Evolutionary conservation across 805 yeast genomes (phyloP).

Genomic region (Lachancea nothofagi): DNA sequence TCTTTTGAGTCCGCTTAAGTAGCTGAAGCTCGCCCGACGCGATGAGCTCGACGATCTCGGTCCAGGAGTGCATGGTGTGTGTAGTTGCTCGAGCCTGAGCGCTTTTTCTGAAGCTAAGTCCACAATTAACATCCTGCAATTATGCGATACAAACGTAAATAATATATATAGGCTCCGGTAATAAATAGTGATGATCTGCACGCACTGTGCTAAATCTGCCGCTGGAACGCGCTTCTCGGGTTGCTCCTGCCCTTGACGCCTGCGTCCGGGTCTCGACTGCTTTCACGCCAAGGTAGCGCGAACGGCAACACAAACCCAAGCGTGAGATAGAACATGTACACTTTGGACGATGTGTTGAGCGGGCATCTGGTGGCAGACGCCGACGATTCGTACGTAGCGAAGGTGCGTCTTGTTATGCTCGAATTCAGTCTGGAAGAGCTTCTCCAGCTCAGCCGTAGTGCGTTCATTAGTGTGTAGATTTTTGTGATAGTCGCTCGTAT

Average conservation of each 20-base stretch:
- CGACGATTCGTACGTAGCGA: conserved; percentile 2
- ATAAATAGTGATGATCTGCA: no score
- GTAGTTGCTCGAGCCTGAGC: neutral
- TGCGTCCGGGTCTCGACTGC: conserved; percentile 18
- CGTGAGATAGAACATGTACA: conserved; percentile 25
- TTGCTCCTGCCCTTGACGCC: conserved; percentile 20
- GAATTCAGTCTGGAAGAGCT: no score
- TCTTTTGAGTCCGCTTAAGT: conserved; percentile 44
- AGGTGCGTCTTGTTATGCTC: no score
- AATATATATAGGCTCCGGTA: no score
- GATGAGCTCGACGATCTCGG: conserved; percentile 20
- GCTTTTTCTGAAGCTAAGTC: no score
- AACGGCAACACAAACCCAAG: conserved; percentile 29
- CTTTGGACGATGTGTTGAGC: conserved; percentile 6
- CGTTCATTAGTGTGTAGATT: no score
- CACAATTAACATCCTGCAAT: no score
- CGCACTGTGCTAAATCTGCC: conserved; percentile 10
- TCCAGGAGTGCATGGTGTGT: conserved; percentile 7
- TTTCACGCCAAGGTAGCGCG: conserved; percentile 29
- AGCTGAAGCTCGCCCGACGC: conserved; percentile 39
- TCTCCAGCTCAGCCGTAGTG: no score
- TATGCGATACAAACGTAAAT: no score
- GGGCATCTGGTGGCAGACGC: conserved; percentile 7
- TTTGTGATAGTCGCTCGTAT: no score
- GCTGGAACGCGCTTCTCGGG: conserved; percentile 19